Conservation (phyloP, 345 rosid genomes). For the Anastatica hierochuntica region DNA sequence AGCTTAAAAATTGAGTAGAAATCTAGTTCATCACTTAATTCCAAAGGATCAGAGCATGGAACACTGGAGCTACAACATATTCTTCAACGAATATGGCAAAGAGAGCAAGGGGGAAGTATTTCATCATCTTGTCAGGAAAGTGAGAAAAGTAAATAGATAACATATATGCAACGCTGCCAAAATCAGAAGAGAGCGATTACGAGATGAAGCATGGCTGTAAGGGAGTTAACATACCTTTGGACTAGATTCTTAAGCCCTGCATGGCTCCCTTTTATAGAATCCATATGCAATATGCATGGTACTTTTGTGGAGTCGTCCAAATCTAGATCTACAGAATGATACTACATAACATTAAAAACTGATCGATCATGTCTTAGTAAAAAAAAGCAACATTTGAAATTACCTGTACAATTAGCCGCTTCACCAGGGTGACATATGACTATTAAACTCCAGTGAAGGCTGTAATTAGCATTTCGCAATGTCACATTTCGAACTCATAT, state of each 20-base stretch:
- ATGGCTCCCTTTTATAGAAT: conserved; percentile 94
- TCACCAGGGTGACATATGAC: conserved; percentile 92
- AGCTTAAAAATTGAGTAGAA: neutral
- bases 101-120: neutral
- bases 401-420: conserved; percentile 58
- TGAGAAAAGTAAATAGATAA: neutral
- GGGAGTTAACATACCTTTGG: conserved; percentile 58
- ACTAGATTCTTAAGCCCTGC: conserved; percentile 85
- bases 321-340: conserved; percentile 48
- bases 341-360: conserved; percentile 1
- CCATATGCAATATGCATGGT: conserved; percentile 96
- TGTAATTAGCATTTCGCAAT: conserved; percentile 27
- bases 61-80: conserved; percentile 8
- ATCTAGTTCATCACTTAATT: neutral
- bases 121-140: neutral
- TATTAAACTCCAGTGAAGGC: conserved; percentile 98
- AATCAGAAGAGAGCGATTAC: too few relatives aligned
- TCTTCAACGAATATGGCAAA: neutral
- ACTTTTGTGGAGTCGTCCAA: conserved; percentile 37
- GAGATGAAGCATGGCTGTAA: neutral
- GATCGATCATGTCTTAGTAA: conserved; percentile 2
- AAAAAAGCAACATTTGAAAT: conserved; percentile 12
- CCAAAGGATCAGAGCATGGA: neutral
- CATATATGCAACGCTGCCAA: neutral
- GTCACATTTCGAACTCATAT: conserved; percentile 4